phyloP scores from a whole-genome alignment of 352 stramenopile species.

The Globisporangium uncinulatum region DNA sequence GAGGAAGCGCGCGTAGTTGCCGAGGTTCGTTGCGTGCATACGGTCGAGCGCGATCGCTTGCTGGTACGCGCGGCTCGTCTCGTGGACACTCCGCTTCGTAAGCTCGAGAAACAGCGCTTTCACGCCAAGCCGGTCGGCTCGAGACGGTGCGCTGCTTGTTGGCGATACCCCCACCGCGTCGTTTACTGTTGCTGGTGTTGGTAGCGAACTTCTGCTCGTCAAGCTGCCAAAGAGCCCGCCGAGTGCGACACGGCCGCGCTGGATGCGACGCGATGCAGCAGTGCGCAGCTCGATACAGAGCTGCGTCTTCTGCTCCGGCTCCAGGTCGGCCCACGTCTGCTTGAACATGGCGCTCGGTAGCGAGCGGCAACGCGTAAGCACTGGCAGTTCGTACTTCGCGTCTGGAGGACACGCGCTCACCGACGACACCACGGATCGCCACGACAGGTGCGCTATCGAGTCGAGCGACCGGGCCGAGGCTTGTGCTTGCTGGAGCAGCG shows the following conservation, averaged over 20 bases:
- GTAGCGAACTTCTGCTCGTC: background rate
- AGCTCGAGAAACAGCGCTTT: conserved; percentile 43
- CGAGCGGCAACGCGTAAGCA: conserved; percentile 30
- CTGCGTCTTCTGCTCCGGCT: conserved; percentile 16
- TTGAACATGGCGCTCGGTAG: conserved; percentile 22
- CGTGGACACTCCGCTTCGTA: conserved; percentile 12
- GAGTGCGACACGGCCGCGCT: conserved; percentile 21
- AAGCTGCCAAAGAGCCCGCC: conserved; percentile 1
- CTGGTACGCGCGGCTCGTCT: conserved; percentile 26
- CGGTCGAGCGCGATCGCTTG: conserved; percentile 25
- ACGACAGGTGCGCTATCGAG: background rate
- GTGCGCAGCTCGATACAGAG: conserved; percentile 24
- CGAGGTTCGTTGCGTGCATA: conserved; percentile 24
- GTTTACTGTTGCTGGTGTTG: background rate
- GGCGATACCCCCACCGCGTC: background rate
- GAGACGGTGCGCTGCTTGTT: conserved; percentile 8
- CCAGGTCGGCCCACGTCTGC: conserved; percentile 24
- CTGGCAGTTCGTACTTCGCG: conserved; percentile 2
- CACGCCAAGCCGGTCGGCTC: conserved; percentile 33
- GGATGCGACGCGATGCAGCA: conserved; percentile 27
- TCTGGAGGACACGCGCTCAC: background rate
- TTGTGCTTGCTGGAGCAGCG: background rate
- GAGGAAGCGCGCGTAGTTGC: conserved; percentile 39
- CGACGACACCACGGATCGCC: conserved; percentile 2
- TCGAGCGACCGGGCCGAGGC: background rate